Evolutionary conservation across 805 yeast species (phyloP).

Genomic region (Kodamaea lidongshanica): DNA sequence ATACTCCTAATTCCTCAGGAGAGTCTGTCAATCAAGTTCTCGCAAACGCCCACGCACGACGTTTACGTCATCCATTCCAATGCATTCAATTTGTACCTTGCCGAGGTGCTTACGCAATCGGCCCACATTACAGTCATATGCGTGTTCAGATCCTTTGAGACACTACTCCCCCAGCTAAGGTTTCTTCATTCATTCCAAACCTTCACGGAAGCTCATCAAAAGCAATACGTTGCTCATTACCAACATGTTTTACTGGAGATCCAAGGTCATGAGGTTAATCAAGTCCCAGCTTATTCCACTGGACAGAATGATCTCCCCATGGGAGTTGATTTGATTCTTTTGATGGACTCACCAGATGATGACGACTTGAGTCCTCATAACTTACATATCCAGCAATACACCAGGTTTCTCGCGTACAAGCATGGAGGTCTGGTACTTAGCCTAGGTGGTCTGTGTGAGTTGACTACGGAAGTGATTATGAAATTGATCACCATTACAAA

Average conservation of each 20-base stretch:
- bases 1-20: no score
- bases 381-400: conserved; percentile 29
- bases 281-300: conserved; percentile 1
- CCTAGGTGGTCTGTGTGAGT: conserved; percentile 5
- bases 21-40: conserved; percentile 14
- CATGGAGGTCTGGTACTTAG: conserved; percentile 23
- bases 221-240: conserved; percentile 6
- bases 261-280: conserved; percentile 2
- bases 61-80: conserved; percentile 14
- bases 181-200: conserved; percentile 7
- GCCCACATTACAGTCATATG: conserved; percentile 7
- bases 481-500: neutral
- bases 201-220: conserved; percentile 4
- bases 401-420: conserved; percentile 27
- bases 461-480: conserved; percentile 4
- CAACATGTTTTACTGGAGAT: conserved; percentile 6
- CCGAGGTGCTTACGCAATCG: conserved; percentile 3
- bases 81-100: conserved; percentile 11
- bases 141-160: conserved; percentile 8
- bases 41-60: conserved; percentile 7
- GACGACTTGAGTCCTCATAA: conserved; percentile 16
- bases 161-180: conserved; percentile 11
- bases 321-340: conserved; percentile 14
- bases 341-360: conserved; percentile 14
- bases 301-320: conserved; percentile 24